Percentiles rank a stretch among this genome's conserved stretches.
These are phyloP conservation scores for Papilionanthe hybrid DNA, from an alignment of 116 monocot species.

Conservation along the genomic window DNA sequence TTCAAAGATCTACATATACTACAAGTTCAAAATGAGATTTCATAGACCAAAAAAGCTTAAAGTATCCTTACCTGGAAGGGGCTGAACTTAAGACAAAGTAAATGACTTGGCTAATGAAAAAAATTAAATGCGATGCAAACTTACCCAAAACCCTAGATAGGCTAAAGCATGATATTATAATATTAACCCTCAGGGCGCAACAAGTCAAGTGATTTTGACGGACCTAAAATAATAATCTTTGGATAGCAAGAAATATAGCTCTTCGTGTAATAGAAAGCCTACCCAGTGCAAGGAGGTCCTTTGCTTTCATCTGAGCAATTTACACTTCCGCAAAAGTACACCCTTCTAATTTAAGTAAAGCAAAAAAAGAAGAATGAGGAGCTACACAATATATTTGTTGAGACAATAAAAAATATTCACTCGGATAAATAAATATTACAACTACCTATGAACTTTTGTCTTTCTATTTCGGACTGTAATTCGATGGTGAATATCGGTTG, in stretches of 20 bases:
- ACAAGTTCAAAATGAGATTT: too few species aligned
- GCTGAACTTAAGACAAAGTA: background rate
- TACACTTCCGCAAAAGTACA: constrained; percentile 62
- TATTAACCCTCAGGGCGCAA: background rate
- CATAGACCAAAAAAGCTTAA: too few species aligned
- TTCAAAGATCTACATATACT: too few species aligned
- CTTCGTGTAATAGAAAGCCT: background rate
- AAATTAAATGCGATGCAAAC: background rate
- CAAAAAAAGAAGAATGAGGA: constrained; percentile 14
- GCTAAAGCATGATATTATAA: background rate
- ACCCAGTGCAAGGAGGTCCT: constrained; percentile 96
- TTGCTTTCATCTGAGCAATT: constrained; percentile 75
- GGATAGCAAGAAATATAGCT: background rate
- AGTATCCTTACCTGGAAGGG: too few species aligned
- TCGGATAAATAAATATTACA: background rate
- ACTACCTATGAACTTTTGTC: constrained; percentile 71
- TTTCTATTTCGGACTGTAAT: constrained; percentile 72
- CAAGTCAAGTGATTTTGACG: background rate
- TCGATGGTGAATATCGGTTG: constrained; percentile 79
- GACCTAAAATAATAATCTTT: background rate
- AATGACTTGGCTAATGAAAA: background rate
- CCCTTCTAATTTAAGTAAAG: constrained; percentile 33
- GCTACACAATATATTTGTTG: background rate
- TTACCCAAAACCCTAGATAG: too few species aligned
- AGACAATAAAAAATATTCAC: background rate